Conservation (phyloP, 768 basidiomycete genomes). For the Suillus decipiens region DNA sequence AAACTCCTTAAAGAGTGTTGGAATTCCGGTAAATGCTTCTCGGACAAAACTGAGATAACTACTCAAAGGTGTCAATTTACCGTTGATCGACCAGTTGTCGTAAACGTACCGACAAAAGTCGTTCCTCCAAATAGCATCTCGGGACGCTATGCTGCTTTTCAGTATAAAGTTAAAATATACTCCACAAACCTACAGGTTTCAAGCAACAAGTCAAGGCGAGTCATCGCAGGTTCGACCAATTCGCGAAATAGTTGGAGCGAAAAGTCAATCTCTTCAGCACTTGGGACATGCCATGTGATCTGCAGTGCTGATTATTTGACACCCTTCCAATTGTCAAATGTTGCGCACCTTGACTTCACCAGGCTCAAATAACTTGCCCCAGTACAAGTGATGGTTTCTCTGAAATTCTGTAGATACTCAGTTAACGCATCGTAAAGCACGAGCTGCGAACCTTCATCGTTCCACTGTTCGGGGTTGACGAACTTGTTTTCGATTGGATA, state of each 20-base stretch:
- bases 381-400: slow-evolving; percentile 66
- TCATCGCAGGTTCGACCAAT: slow-evolving; percentile 64
- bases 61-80: slow-evolving; percentile 3
- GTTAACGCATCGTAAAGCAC: slow-evolving; percentile 6
- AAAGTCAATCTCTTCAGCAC: slow-evolving; percentile 70
- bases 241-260: slow-evolving; percentile 67
- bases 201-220: slow-evolving; percentile 56
- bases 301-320: slow-evolving; percentile 24
- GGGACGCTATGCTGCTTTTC: slow-evolving; percentile 26
- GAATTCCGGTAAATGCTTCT: slow-evolving; percentile 74
- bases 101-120: slow-evolving; percentile 74
- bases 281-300: slow-evolving; percentile 81
- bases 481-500: slow-evolving; percentile 83
- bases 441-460: slow-evolving; percentile 54
- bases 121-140: slow-evolving; percentile 74
- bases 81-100: not conserved
- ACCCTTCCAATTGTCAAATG: not conserved
- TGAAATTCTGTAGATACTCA: slow-evolving; percentile 55
- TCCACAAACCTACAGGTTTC: slow-evolving; percentile 42
- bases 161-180: slow-evolving; percentile 2
- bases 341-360: slow-evolving; percentile 65
- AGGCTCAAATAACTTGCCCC: slow-evolving; percentile 77
- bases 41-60: slow-evolving; percentile 74
- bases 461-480: slow-evolving; percentile 77
- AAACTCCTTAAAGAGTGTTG: slow-evolving; percentile 60